Evolutionary conservation across 108 stramenopile species (phyloP), one percentile per base, ranked within the genome.

Genomic region (Cylindrotheca fusiformis): DNA sequence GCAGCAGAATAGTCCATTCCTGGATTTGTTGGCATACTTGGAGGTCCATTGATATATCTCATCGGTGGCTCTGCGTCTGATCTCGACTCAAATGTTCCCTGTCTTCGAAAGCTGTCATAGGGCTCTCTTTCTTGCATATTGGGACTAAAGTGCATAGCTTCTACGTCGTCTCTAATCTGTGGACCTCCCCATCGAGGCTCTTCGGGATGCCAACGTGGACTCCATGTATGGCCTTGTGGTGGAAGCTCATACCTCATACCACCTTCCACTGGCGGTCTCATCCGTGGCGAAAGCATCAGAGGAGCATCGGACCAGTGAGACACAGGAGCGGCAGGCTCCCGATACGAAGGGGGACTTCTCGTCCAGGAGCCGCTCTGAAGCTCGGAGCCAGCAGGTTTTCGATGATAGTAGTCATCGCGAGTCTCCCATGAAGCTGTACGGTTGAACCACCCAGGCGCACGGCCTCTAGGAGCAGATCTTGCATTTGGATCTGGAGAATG

Each of bases 371-470:
- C 55, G 20, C 19, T 49, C 21, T 2, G 51, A 2, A 63, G 23
- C 23, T 63, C 49, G 51, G 52, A 53, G 20, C 55, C 27, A 41
- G 55, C 57, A 23, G 59, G 63, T n/a, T 61, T 60, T 27, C 60
- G 63, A 25, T 59, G 53, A 24, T 65, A 72, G 50, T 72, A 51
- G 31, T 72, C 71, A 17, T 60, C 31, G 0, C 60, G 51, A 19
- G 71, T 61, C 33, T 72, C 71, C 71, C 71, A 72, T 6, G 71
- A 72, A 63, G 65, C 65, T 27, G 63, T 55, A 22, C 71, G 52
- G 50, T 48, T 66, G 53, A 55, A 67, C 60, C 65, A 66, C 20
- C 63, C 63, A 1, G 60, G 60, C 5, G 51, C 48, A 22, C 51
- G 63, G 8, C 36, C 36, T 41, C 36, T 41, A 10, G n/a, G n/a